These are phyloP conservation scores for Pseudopyricularia cyperi DNA, from an alignment of 2,329 filamentous ascomycete species.

Conservation along the genomic window DNA sequence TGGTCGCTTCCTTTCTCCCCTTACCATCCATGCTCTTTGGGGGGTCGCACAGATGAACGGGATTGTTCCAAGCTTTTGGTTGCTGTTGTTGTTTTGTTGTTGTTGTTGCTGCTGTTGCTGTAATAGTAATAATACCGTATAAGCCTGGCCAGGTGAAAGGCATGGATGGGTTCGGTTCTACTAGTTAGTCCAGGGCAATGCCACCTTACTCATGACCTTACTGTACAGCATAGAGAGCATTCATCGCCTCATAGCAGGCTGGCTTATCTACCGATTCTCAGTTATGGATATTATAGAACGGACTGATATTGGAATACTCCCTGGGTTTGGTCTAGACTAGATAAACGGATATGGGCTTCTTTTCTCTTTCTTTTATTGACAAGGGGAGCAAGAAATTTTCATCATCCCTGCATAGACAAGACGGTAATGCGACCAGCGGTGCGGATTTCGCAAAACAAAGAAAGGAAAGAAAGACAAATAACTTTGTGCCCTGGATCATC, in stretches of 20 bases:
- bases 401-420: neutral
- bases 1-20: no score
- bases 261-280: neutral
- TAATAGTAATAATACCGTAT: no score
- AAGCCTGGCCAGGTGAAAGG: no score
- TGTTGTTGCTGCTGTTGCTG: no score
- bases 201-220: no score
- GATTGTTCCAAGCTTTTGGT: neutral
- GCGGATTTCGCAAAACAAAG: neutral
- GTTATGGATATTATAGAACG: no score
- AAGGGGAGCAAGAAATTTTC: neutral
- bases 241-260: neutral
- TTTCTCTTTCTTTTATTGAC: neutral
- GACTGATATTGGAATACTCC: no score
- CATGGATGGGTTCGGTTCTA: neutral
- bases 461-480: neutral
- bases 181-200: no score
- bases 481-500: neutral
- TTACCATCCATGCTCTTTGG: neutral
- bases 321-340: no score
- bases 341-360: neutral
- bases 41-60: neutral
- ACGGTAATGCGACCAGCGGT: neutral
- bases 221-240: neutral
- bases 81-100: no score